These are phyloP conservation scores for Boletellus dicymbophilus DNA, from an alignment of 1,284 basidiomycete genomes.

Conservation along the genomic window DNA sequence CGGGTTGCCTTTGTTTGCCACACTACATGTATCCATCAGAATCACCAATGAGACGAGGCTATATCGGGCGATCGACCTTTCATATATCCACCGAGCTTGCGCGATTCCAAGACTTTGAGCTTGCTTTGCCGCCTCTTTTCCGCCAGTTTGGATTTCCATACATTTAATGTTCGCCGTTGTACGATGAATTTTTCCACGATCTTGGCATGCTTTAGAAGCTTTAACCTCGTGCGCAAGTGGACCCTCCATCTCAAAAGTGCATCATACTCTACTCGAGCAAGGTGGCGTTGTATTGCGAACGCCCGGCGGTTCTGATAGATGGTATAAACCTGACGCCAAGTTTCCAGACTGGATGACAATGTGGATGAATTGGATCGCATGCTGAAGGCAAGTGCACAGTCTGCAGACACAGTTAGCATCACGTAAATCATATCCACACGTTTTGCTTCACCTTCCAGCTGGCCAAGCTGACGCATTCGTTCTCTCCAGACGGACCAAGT, in stretches of 20 bases:
- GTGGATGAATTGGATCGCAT: constrained; percentile 44
- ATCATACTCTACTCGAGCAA: constrained; percentile 46
- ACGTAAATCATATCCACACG: neutral
- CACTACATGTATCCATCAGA: constrained; percentile 36
- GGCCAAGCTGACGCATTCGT: constrained; percentile 42
- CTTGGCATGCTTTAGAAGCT: constrained; percentile 58
- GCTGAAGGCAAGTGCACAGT: constrained; percentile 54
- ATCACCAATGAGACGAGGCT: constrained; percentile 6
- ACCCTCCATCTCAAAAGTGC: constrained; percentile 60
- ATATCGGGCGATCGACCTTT: constrained; percentile 39
- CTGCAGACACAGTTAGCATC: constrained; percentile 36
- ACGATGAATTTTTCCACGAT: constrained; percentile 56
- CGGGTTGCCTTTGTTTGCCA: constrained; percentile 44
- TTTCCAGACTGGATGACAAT: constrained; percentile 41
- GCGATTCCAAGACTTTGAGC: constrained; percentile 45
- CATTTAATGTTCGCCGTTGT: constrained; percentile 50
- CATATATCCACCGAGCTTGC: constrained; percentile 43
- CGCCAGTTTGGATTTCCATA: constrained; percentile 53
- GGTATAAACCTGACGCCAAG: constrained; percentile 49
- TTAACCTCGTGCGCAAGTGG: constrained; percentile 51
- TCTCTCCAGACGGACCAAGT: constrained; percentile 57
- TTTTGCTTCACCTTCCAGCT: constrained; percentile 45
- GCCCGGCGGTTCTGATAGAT: constrained; percentile 52
- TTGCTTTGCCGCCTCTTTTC: constrained; percentile 49
- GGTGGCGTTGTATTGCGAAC: constrained; percentile 54